These are phyloP conservation scores for Hemileccinum impolitum DNA, from an alignment of 768 basidiomycete species.

Conservation along the genomic window DNA sequence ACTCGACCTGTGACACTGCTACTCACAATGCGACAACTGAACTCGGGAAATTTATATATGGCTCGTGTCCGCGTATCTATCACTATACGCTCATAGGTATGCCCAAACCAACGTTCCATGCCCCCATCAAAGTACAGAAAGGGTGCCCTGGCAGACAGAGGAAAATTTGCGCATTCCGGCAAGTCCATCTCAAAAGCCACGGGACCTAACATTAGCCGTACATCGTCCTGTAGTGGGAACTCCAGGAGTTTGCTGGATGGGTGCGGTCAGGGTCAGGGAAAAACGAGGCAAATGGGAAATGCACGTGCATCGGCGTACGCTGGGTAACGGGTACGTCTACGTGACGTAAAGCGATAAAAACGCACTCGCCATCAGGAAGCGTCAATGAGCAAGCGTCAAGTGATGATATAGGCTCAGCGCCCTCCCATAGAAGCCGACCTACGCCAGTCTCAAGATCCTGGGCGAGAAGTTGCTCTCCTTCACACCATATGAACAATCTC, in stretches of 20 bases:
- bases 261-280: slow-evolving; percentile 5
- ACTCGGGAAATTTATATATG: slow-evolving; percentile 16
- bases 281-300: background rate
- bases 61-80: slow-evolving; percentile 16
- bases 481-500: slow-evolving; percentile 22
- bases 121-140: slow-evolving; percentile 19
- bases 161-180: slow-evolving; percentile 15
- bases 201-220: slow-evolving; percentile 12
- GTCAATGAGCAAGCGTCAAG: slow-evolving; percentile 18
- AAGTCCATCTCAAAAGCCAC: slow-evolving; percentile 15
- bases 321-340: slow-evolving; percentile 12
- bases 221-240: slow-evolving; percentile 15
- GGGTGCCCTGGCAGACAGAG: slow-evolving; percentile 10
- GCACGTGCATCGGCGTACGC: slow-evolving; percentile 21
- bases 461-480: slow-evolving; percentile 17
- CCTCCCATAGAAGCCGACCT: slow-evolving; percentile 19
- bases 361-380: slow-evolving; percentile 14
- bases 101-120: slow-evolving; percentile 11
- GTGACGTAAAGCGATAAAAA: slow-evolving; percentile 19
- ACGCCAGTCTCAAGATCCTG: slow-evolving; percentile 20
- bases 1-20: background rate
- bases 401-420: slow-evolving; percentile 15
- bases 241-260: slow-evolving; percentile 20
- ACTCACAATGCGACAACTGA: slow-evolving; percentile 16
- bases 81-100: slow-evolving; percentile 10